phyloP scores from a whole-genome alignment of 2,329 filamentous ascomycete genomes.

The Grosmannia penicillata region DNA sequence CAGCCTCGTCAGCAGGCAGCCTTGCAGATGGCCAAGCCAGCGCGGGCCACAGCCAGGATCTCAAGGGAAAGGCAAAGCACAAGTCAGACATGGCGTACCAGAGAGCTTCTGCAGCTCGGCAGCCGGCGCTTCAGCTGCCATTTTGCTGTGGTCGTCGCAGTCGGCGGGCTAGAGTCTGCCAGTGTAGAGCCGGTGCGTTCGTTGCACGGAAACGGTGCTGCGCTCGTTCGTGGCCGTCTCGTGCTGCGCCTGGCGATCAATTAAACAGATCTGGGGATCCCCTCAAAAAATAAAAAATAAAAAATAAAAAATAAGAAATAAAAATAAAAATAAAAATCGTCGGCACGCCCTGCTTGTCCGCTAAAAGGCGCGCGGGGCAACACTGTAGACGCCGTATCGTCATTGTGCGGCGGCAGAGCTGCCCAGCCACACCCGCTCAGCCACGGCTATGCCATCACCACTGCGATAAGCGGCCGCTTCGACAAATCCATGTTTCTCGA shows the following conservation, averaged over 20 bases:
- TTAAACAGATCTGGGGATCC: background rate
- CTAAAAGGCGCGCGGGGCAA: background rate
- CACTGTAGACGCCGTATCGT: too few species aligned
- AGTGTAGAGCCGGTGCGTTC: background rate
- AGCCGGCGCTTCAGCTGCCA: slow-evolving; percentile 17
- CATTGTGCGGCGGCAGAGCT: too few species aligned
- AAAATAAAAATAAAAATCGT: background rate
- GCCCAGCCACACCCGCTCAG: too few species aligned
- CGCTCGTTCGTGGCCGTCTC: too few species aligned
- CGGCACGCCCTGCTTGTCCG: background rate
- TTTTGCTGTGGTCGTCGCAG: background rate
- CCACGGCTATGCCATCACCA: too few species aligned
- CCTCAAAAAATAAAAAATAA: background rate
- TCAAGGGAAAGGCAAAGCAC: background rate
- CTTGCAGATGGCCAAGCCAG: background rate
- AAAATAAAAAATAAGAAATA: background rate
- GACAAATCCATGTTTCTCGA: background rate
- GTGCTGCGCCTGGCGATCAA: background rate
- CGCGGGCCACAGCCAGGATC: background rate
- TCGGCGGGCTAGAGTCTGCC: background rate
- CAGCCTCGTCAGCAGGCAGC: background rate
- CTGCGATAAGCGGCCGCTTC: too few species aligned
- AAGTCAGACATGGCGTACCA: slow-evolving; percentile 14
- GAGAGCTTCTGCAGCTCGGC: slow-evolving; percentile 27
- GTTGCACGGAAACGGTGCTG: too few species aligned